phyloP scores from a whole-genome alignment of 2,329 filamentous ascomycete genomes.

The Emericellopsis atlantica region DNA sequence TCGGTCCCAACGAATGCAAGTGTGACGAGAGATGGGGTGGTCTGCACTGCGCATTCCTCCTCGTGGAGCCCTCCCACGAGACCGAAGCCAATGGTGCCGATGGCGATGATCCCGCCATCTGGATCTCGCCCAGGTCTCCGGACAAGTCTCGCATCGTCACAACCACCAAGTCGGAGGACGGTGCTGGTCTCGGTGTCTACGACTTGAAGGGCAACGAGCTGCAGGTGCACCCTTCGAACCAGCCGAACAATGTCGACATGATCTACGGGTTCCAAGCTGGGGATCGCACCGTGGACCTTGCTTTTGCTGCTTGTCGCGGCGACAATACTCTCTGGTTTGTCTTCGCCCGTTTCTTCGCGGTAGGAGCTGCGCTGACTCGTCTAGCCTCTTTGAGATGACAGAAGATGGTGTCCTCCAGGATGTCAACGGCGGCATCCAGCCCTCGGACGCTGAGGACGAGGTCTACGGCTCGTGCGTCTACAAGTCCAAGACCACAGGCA shows the following conservation, averaged over 20 bases:
- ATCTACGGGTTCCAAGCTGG: conserved; percentile 34
- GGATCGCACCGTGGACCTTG: conserved; percentile 29
- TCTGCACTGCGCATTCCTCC: conserved; percentile 29
- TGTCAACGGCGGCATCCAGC: conserved; percentile 32
- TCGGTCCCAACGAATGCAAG: conserved; percentile 25
- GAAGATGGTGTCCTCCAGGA: conserved; percentile 26
- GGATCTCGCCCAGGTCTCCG: conserved; percentile 26
- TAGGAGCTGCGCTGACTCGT: neutral
- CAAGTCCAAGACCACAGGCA: conserved; percentile 29
- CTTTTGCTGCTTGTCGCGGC: conserved; percentile 34
- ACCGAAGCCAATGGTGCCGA: conserved; percentile 29
- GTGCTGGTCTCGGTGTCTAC: conserved; percentile 35
- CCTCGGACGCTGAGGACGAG: conserved; percentile 27
- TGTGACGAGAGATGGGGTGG: conserved; percentile 30
- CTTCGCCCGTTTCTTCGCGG: too few relatives aligned
- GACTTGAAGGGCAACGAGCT: conserved; percentile 33
- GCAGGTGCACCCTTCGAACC: conserved; percentile 27
- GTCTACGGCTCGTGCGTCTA: conserved; percentile 42
- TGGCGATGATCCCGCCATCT: conserved; percentile 34
- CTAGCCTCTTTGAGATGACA: conserved; percentile 34
- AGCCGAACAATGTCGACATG: conserved; percentile 42
- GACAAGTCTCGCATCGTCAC: conserved; percentile 35
- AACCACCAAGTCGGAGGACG: conserved; percentile 35
- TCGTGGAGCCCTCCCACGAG: conserved; percentile 25
- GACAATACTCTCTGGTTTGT: conserved; percentile 38